Conservation (phyloP, 345 rosid genomes). For the Limnanthes douglasii region DNA sequence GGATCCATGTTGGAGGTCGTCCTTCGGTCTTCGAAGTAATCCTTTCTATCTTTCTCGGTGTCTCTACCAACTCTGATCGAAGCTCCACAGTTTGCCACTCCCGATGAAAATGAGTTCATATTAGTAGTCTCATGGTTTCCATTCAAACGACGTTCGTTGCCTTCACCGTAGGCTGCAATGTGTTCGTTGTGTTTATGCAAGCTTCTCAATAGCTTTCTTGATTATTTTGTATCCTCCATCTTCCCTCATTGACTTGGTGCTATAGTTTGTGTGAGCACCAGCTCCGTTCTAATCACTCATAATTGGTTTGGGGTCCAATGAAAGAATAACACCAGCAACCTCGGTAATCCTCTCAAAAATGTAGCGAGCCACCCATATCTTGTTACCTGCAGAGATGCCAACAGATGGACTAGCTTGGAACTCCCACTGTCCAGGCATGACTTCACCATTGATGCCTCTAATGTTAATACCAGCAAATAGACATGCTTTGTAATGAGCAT, state of each 20-base stretch:
- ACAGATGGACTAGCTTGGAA: constrained; percentile 88
- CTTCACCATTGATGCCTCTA: constrained; percentile 83
- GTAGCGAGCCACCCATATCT: constrained; percentile 89
- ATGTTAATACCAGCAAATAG: constrained; percentile 73
- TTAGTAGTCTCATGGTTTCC: constrained; percentile 70
- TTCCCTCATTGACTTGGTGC: constrained; percentile 72
- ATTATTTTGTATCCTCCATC: constrained; percentile 58
- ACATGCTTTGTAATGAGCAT: constrained; percentile 90
- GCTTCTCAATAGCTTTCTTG: constrained; percentile 68
- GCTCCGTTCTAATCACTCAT: constrained; percentile 96
- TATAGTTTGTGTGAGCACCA: constrained; percentile 88
- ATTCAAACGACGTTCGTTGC: constrained; percentile 75
- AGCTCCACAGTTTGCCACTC: constrained; percentile 66
- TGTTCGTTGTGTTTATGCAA: constrained; percentile 58
- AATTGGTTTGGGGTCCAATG: constrained; percentile 79
- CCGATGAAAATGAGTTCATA: constrained; percentile 65
- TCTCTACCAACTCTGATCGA: constrained; percentile 63
- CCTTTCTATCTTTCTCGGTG: constrained; percentile 55
- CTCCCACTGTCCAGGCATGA: constrained; percentile 99
- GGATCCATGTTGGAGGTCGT: constrained; percentile 83
- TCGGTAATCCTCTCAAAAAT: constrained; percentile 90
- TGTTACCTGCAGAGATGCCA: constrained; percentile 78
- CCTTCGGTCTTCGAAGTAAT: constrained; percentile 65
- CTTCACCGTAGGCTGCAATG: constrained; percentile 86
- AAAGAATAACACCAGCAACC: constrained; percentile 62